Evolutionary conservation across 2,329 filamentous ascomycete species (phyloP), one percentile per base, ranked within the genome.

Genomic region (Neofusicoccum cordaticola): DNA sequence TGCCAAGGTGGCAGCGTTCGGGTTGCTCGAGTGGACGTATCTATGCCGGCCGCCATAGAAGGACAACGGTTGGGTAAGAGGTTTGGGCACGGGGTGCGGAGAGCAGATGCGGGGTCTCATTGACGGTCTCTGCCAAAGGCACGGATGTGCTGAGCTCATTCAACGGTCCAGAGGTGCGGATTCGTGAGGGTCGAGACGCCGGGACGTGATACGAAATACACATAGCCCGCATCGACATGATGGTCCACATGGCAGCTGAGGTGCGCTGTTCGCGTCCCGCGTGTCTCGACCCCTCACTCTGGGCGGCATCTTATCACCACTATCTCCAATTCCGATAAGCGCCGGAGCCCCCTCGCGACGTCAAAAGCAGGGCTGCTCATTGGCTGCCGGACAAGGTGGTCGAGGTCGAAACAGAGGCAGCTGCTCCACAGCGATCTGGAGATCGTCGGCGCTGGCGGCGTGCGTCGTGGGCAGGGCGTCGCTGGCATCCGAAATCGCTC

Each of bases 301-400:
- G 13, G 35, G 52, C 56, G 56, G 56, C 56, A 60, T 47, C 56
- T 60, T 60, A 60, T 39, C 56, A 60, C 42, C 56, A 60, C 15
- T 19, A 22, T 45, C 27, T 60, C 42, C 31, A 60, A 6, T 12
- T 19, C 42, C 56, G 56, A 60, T 47, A 47, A 47, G 56, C 56
- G 41, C 19, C 17, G 39, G 37, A 7, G n/a, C 42, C 42, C 13
- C 31, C 11, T 47, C 27, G 27, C 15, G 3, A 6, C 31, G 4
- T 35, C 15, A 3, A 9, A 12, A 7, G 11, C 41, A 13, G 6
- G n/a, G 11, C 31, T 7, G 8, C 11, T 37, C 41, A 60, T 60
- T 60, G 56, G 56, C 31, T 39, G 41, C 27, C 15, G 4, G 15
- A 2, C n/a, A 9, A 6, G 2, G n/a, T 31, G 1, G 27, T 19